Conservation (phyloP, 768 basidiomycete species). For the Leccinum pellstonianum region DNA sequence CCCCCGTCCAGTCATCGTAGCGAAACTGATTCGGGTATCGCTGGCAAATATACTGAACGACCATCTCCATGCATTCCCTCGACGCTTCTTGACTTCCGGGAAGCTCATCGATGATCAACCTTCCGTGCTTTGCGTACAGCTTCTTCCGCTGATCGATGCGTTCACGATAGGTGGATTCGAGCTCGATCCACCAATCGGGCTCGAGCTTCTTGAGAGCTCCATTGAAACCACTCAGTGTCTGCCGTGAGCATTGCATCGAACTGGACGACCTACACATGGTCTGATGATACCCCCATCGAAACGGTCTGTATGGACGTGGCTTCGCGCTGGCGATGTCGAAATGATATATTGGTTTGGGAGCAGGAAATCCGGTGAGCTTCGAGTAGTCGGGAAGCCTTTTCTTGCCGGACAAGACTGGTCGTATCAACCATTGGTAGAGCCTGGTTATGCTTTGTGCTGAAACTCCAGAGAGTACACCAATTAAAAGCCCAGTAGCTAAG, state of each 20-base stretch:
- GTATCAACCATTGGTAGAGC: slow-evolving; percentile 9
- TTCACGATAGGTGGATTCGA: slow-evolving; percentile 49
- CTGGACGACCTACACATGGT: slow-evolving; percentile 47
- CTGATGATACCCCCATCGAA: slow-evolving; percentile 56
- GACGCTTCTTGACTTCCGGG: slow-evolving; percentile 51
- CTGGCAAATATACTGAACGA: slow-evolving; percentile 53
- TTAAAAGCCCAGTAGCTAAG: slow-evolving; percentile 5
- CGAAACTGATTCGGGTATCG: slow-evolving; percentile 57
- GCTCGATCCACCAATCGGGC: slow-evolving; percentile 56
- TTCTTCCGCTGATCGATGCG: slow-evolving; percentile 43
- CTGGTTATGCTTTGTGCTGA: not conserved
- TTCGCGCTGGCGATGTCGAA: slow-evolving; percentile 45
- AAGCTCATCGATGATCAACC: slow-evolving; percentile 42
- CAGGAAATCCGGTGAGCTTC: slow-evolving; percentile 41
- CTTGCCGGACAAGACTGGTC: slow-evolving; percentile 3
- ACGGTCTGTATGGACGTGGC: slow-evolving; percentile 54
- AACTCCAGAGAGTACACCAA: not conserved
- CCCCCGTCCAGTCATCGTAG: slow-evolving; percentile 33
- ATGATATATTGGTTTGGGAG: slow-evolving; percentile 39
- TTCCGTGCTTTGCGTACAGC: slow-evolving; percentile 40
- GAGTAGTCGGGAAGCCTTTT: slow-evolving; percentile 39
- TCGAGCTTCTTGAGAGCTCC: slow-evolving; percentile 48
- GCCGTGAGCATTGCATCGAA: not conserved
- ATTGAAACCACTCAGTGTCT: not conserved
- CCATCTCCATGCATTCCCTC: slow-evolving; percentile 53